Evolutionary conservation across 805 yeast species (phyloP), one percentile per base, ranked within the genome.

Genomic region (Lipomyces yamadae): DNA sequence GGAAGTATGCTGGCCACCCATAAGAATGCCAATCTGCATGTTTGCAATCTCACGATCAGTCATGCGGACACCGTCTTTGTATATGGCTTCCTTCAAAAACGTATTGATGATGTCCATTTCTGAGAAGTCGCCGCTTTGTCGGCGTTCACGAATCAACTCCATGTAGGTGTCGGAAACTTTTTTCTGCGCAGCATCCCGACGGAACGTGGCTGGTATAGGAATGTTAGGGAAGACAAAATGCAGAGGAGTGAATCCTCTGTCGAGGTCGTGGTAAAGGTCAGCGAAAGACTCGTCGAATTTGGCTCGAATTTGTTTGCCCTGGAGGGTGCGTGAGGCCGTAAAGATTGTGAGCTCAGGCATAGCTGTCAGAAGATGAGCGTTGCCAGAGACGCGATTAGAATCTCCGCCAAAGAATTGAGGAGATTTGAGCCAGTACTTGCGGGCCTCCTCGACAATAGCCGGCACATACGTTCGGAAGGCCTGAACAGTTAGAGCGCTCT

Each of bases 1-100:
- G 70, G 97, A 90, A 34, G 99, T 95, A 79, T 95, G 99, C 82
- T 95, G 99, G 70, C 99, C 99, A 75, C 99, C 99, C 99, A 95
- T 95, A 69, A 95, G 83, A 63, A 95, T 89, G 78, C 98, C 99
- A 79, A 95, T 94, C 78, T 92, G 82, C 78, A 95, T 83, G 79
- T 93, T 90, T 60, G 98, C 95, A 76, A 95, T 92, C 81, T 95
- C 97, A 78, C 88, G 88, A 78, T 95, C 99, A 34, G 97, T 89
- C 98, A 95, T 93, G 75, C 84, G 84, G 59, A 88, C 87, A 74
- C 99, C 99, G 77, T 95, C 98, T 78, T 91, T 93, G 81, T 95
- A 95, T 67, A 91, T 87, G 54, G 93, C 89, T 73, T 82, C 83
- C 73, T 86, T 85, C 91, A 95, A 86, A 77, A 92, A 84, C 18